Evolutionary conservation across 768 basidiomycete species (phyloP).

Genomic region (Panaeolus papilionaceus): DNA sequence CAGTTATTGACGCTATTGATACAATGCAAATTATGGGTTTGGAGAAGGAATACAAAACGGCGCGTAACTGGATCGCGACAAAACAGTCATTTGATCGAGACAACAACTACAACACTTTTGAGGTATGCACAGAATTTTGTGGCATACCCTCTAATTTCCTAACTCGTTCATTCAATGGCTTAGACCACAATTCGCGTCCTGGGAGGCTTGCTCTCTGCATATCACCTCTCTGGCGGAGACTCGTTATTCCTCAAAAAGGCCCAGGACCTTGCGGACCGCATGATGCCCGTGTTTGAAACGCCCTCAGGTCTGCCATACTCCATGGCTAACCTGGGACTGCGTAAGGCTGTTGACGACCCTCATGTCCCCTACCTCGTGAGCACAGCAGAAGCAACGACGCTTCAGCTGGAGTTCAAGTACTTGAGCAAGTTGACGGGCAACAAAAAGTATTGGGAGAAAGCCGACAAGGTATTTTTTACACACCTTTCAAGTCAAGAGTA

Average conservation of each 20-base stretch:
- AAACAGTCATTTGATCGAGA: slow-evolving; percentile 81
- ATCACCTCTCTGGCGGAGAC: slow-evolving; percentile 80
- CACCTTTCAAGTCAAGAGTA: background rate
- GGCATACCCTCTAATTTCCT: slow-evolving; percentile 57
- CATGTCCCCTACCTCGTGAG: slow-evolving; percentile 70
- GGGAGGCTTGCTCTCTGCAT: slow-evolving; percentile 88
- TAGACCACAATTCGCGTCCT: slow-evolving; percentile 93
- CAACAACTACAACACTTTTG: slow-evolving; percentile 86
- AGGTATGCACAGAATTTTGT: slow-evolving; percentile 68
- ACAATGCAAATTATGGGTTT: slow-evolving; percentile 90
- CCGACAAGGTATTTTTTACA: slow-evolving; percentile 60
- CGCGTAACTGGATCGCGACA: slow-evolving; percentile 78
- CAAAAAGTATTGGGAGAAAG: slow-evolving; percentile 83
- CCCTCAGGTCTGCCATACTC: slow-evolving; percentile 81
- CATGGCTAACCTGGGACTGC: slow-evolving; percentile 71
- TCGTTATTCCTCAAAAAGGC: slow-evolving; percentile 78
- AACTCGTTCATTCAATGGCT: slow-evolving; percentile 10
- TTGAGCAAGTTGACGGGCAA: slow-evolving; percentile 80
- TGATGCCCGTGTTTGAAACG: slow-evolving; percentile 84
- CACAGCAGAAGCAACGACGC: slow-evolving; percentile 84
- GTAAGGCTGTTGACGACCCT: slow-evolving; percentile 64
- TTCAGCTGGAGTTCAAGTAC: slow-evolving; percentile 93
- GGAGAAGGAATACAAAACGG: slow-evolving; percentile 78
- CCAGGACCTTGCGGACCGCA: slow-evolving; percentile 81
- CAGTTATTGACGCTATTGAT: slow-evolving; percentile 89